Evolutionary conservation across 768 basidiomycete genomes (phyloP).

Genomic region (Chalciporus pseudorubinellus): DNA sequence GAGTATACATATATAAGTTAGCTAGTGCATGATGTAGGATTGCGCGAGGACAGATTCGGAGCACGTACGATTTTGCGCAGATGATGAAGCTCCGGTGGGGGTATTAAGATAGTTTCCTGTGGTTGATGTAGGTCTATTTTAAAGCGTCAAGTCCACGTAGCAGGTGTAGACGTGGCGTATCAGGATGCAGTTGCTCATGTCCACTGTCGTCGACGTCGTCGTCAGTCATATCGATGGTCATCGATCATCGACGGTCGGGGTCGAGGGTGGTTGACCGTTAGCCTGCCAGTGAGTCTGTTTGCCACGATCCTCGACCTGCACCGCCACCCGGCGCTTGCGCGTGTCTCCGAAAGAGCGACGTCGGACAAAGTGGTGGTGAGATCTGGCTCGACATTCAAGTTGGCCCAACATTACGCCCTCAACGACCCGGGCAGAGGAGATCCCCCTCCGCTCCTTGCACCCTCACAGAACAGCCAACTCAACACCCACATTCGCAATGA

Average conservation of each 20-base stretch:
- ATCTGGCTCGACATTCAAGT: not conserved
- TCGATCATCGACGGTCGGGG: too few species aligned
- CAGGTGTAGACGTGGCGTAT: not conserved
- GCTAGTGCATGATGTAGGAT: too few species aligned
- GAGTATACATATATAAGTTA: too few species aligned
- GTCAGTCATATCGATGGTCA: too few species aligned
- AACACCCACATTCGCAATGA: slow-evolving; percentile 27
- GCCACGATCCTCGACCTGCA: too few species aligned
- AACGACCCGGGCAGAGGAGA: slow-evolving; percentile 19
- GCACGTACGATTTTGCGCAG: not conserved
- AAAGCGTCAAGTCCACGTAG: too few species aligned
- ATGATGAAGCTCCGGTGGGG: not conserved
- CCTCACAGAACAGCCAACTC: not conserved
- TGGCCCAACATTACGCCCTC: slow-evolving; percentile 8
- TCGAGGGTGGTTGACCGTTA: too few species aligned
- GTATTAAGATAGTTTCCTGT: not conserved
- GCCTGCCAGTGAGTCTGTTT: too few species aligned
- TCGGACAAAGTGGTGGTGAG: not conserved
- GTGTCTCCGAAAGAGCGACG: not conserved
- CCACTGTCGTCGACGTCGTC: too few species aligned
- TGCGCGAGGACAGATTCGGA: not conserved
- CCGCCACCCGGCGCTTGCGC: not conserved
- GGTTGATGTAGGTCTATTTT: not conserved
- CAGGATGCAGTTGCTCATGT: not conserved
- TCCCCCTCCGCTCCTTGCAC: slow-evolving; percentile 21